These are phyloP conservation scores for Nadsonia starkeyi-henricii DNA, from an alignment of 1,139 yeast species.

Conservation along the genomic window DNA sequence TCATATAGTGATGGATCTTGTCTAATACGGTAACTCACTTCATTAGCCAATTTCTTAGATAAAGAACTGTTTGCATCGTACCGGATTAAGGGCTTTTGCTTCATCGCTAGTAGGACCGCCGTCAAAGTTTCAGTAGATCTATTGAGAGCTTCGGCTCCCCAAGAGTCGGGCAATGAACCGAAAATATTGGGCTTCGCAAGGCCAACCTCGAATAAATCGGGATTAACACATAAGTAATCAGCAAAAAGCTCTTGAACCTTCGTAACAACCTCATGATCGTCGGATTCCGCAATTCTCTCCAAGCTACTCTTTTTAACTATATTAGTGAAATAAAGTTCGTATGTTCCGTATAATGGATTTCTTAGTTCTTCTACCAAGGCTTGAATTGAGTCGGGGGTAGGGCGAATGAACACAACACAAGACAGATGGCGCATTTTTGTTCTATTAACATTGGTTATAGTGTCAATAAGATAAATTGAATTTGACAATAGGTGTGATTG, in stretches of 20 bases:
- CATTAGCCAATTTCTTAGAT: constrained; percentile 56
- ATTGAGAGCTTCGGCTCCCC: constrained; percentile 38
- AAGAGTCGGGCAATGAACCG: constrained; percentile 20
- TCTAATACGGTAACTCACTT: constrained; percentile 29
- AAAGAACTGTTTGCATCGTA: constrained; percentile 54
- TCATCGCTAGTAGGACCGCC: constrained; percentile 59
- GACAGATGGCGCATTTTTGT: constrained; percentile 73
- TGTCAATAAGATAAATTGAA: constrained; percentile 71
- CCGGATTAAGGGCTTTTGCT: constrained; percentile 63
- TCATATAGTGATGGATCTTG: constrained; percentile 48
- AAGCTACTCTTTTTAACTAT: constrained; percentile 57
- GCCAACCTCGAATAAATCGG: constrained; percentile 45
- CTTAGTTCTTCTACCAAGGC: constrained; percentile 49
- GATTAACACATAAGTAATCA: constrained; percentile 65
- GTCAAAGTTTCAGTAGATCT: constrained; percentile 39
- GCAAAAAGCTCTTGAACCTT: constrained; percentile 73
- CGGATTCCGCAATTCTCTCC: constrained; percentile 82
- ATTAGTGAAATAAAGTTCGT: constrained; percentile 55
- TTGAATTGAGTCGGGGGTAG: constrained; percentile 51
- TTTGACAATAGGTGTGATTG: constrained; percentile 73
- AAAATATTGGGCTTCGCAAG: constrained; percentile 16
- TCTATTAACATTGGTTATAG: constrained; percentile 44
- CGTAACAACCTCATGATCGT: constrained; percentile 66
- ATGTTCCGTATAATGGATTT: constrained; percentile 65
- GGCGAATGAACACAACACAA: constrained; percentile 70